phyloP scores from a whole-genome alignment of 2,329 filamentous ascomycete species.

The Ophiostoma australiae region DNA sequence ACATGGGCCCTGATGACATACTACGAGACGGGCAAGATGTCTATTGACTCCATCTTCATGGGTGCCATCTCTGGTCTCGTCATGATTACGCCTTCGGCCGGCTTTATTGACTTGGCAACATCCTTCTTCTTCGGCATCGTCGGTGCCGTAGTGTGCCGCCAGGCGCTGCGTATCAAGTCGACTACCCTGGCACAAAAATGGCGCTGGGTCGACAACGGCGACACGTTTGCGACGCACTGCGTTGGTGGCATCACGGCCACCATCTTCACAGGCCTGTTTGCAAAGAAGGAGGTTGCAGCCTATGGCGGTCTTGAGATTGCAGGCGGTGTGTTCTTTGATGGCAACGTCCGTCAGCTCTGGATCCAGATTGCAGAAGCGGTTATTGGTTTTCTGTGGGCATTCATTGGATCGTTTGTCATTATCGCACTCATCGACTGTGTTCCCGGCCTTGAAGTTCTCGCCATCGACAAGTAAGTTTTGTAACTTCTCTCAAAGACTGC shows the following conservation, averaged over 20 bases:
- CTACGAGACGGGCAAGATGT: slow-evolving; percentile 89
- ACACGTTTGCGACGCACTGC: slow-evolving; percentile 25
- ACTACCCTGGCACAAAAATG: slow-evolving; percentile 15
- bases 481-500: too few relatives aligned
- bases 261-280: slow-evolving; percentile 23
- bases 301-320: slow-evolving; percentile 41
- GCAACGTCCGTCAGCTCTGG: slow-evolving; percentile 41
- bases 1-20: slow-evolving; percentile 94
- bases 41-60: slow-evolving; percentile 66
- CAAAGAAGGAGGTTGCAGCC: slow-evolving; percentile 19
- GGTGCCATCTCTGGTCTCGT: slow-evolving; percentile 65
- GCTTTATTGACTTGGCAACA: slow-evolving; percentile 50
- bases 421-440: slow-evolving; percentile 23
- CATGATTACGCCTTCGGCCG: slow-evolving; percentile 64
- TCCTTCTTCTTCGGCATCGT: slow-evolving; percentile 18
- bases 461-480: slow-evolving; percentile 19
- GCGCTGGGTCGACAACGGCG: slow-evolving; percentile 25
- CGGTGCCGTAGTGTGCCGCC: slow-evolving; percentile 20
- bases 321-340: slow-evolving; percentile 51
- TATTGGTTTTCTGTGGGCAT: slow-evolving; percentile 21
- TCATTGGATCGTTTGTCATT: slow-evolving; percentile 15
- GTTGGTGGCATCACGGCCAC: slow-evolving; percentile 22
- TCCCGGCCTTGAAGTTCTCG: slow-evolving; percentile 23
- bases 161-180: slow-evolving; percentile 22
- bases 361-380: slow-evolving; percentile 20